These are phyloP conservation scores for Euphorbia peplus DNA, from an alignment of 345 rosid genomes.

Conservation along the genomic window DNA sequence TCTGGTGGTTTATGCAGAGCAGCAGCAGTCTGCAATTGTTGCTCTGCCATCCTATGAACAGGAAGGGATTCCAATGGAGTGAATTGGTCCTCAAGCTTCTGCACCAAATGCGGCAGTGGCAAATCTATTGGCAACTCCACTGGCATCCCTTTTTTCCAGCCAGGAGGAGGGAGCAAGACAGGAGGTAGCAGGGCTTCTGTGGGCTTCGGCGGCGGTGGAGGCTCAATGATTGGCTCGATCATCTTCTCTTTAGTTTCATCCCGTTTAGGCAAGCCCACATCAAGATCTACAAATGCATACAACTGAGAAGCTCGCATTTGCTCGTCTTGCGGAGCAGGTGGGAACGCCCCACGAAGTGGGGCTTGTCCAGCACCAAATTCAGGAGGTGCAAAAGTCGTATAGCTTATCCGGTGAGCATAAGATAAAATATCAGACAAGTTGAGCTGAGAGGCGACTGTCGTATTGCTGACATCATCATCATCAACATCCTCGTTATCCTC, in stretches of 20 bases:
- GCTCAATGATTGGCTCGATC: constrained; percentile 71
- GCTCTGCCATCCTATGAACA: constrained; percentile 45
- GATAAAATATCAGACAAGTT: constrained; percentile 69
- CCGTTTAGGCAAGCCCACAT: constrained; percentile 74
- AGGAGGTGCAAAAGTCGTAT: constrained; percentile 92
- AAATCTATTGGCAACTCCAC: constrained; percentile 70
- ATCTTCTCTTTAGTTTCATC: constrained; percentile 51
- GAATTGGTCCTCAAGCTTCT: constrained; percentile 91
- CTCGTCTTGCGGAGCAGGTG: constrained; percentile 98
- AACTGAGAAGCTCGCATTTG: constrained; percentile 94
- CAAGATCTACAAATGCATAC: constrained; percentile 74
- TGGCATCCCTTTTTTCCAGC: constrained; percentile 98
- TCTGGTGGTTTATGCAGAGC: constrained; percentile 63
- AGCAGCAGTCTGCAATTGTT: constrained; percentile 43
- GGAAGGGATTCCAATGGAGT: constrained; percentile 64
- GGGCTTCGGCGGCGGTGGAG: constrained; percentile 31
- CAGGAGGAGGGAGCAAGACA: constrained; percentile 73
- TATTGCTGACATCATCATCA: constrained; percentile 34
- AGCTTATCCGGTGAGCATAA: constrained; percentile 85
- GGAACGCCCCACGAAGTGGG: constrained; percentile 89
- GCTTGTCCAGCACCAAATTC: constrained; percentile 87
- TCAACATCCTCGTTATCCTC: constrained; percentile 27
- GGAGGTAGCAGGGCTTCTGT: constrained; percentile 40
- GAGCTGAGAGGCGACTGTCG: constrained; percentile 75
- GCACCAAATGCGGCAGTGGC: constrained; percentile 81